phyloP scores from a whole-genome alignment of 257 asterid species.

The Agastache rugosa region DNA sequence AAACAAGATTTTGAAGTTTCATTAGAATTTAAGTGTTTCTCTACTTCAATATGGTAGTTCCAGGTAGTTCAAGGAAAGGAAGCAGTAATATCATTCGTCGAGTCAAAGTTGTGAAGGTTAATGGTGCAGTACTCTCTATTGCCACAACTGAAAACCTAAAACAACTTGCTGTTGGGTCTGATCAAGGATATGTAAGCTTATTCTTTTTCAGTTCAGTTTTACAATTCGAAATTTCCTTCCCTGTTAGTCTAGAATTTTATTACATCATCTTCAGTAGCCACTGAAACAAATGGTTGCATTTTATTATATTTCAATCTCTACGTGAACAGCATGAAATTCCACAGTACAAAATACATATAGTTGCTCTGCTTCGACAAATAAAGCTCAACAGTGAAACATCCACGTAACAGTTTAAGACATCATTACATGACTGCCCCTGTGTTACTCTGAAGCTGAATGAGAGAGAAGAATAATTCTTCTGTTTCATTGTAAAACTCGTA shows the following conservation, averaged over 20 bases:
- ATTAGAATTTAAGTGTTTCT: constrained; percentile 4
- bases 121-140: constrained; percentile 77
- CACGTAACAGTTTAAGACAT: no score
- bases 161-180: constrained; percentile 84
- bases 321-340: no score
- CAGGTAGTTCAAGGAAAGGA: constrained; percentile 86
- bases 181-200: constrained; percentile 85
- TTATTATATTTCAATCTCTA: background rate
- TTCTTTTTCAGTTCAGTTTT: constrained; percentile 19
- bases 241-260: no score
- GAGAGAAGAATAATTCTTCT: no score
- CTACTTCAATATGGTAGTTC: constrained; percentile 31
- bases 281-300: background rate
- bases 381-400: no score
- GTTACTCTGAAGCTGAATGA: no score
- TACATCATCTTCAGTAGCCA: no score
- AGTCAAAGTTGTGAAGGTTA: constrained; percentile 69
- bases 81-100: constrained; percentile 66
- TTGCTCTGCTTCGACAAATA: no score
- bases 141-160: constrained; percentile 56
- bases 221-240: background rate
- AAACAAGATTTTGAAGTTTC: background rate
- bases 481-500: background rate
- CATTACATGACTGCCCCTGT: no score
- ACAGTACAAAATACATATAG: no score